Base-by-base conservation (phyloP, 106 monocot genomes). In the Dendrobium nobile region DNA sequence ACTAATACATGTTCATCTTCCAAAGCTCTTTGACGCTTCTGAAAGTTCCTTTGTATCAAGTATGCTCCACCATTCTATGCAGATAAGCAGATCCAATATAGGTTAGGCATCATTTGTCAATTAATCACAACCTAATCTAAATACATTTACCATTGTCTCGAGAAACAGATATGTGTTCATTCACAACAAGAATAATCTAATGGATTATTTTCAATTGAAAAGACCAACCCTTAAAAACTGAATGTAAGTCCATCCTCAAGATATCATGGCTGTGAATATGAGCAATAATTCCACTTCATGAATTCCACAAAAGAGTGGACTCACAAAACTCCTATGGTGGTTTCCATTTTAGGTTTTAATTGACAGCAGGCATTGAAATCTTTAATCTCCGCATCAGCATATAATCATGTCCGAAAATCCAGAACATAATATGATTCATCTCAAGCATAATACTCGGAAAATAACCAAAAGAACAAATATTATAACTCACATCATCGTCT, bases 401-500 rank as follows among this genome's bases (percentile, higher is more conserved):
- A 9, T 19, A 76, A 76, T 41, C 17, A 74, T 44, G 42, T 5
- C 43, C 19, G 41, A 43, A 7, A 4, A 74, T 74, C 31, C 74
- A 43, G 74, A 43, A 19, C 17, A 19, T n/a, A 4, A 74, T 13
- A 28, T 40, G 37, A 51, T 15, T 51, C 51, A 13, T 28, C 72
- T 33, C 37, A 9, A 2, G 51, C 22, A 72, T 40, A 72, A 17
- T 72, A 37, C 72, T 15, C 15, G 37, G 16, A 6, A 28, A 15
- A 72, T 72, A 68, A 80, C 41, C 17, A 47, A 74, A 31, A 41
- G 68, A 5, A 41, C 67, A 72, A 56, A 47, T 41, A 67, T 28
- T 77, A 82, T 76, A 80, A 24, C 95, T 89, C 67, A 99, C 98
- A 81, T 99, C 95, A 47, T 95, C 95, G 67, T 99, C 98, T n/a